Conservation (phyloP, 2,329 filamentous ascomycete genomes). For the Pyricularia grisea region DNA sequence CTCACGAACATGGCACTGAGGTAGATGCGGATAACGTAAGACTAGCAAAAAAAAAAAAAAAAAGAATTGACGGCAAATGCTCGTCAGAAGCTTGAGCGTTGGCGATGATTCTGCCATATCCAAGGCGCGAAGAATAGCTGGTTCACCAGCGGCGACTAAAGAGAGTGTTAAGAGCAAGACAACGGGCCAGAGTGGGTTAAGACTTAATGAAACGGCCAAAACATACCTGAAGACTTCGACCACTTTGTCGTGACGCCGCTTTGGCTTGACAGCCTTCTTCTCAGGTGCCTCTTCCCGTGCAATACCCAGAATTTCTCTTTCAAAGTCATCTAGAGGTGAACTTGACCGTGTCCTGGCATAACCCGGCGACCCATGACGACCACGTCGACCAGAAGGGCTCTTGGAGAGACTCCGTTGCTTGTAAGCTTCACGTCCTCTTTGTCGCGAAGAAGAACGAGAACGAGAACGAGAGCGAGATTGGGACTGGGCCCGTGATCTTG, state of each 20-base stretch:
- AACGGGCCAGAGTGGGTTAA: background rate
- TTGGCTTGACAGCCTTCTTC: background rate
- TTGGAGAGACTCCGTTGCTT: background rate
- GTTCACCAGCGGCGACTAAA: constrained; percentile 4
- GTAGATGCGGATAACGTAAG: background rate
- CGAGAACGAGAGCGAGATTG: background rate
- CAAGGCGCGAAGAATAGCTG: background rate
- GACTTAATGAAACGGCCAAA: background rate
- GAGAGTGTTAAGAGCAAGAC: constrained; percentile 3
- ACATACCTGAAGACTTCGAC: constrained; percentile 5
- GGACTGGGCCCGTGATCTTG: background rate
- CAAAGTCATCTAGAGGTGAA: constrained; percentile 13
- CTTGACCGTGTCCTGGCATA: constrained; percentile 10
- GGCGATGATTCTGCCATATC: background rate
- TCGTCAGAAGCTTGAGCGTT: background rate
- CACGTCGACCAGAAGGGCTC: background rate
- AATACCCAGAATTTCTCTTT: constrained; percentile 16
- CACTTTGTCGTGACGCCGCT: constrained; percentile 3
- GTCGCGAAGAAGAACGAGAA: constrained; percentile 2
- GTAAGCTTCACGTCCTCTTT: background rate
- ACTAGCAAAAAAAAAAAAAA: background rate
- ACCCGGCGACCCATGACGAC: background rate
- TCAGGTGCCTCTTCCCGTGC: constrained; percentile 11
- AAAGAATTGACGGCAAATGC: background rate
- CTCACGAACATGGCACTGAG: background rate